A percentile compares a stretch with the other conserved stretches of the same genome.
phyloP scores from a whole-genome alignment of 805 yeast species.

The Debaryomyces tyrocola region DNA sequence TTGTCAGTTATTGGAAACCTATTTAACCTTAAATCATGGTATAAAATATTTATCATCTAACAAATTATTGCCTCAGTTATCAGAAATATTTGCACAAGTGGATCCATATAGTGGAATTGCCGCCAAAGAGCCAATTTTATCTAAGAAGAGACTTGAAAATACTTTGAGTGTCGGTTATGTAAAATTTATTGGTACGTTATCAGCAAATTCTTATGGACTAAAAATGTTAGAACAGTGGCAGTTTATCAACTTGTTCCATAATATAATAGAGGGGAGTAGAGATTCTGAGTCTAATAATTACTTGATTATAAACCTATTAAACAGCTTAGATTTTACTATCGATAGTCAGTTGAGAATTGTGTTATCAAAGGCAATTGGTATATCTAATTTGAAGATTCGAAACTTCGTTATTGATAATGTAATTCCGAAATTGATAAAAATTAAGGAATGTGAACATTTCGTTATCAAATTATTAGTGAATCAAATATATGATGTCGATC shows the following conservation, averaged over 20 bases:
- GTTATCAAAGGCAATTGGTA: conserved; percentile 61
- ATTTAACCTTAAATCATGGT: conserved; percentile 66
- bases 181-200: conserved; percentile 71
- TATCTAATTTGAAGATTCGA: conserved; percentile 53
- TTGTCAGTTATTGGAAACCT: conserved; percentile 65
- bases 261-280: conserved; percentile 55
- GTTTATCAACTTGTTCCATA: conserved; percentile 75
- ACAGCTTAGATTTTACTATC: conserved; percentile 57
- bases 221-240: conserved; percentile 78
- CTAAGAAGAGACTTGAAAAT: conserved; percentile 54
- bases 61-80: conserved; percentile 82
- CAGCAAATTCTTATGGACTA: conserved; percentile 61
- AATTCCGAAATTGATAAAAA: conserved; percentile 37
- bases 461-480: conserved; percentile 57
- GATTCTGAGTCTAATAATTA: conserved; percentile 40
- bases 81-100: conserved; percentile 83
- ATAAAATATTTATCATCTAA: conserved; percentile 63
- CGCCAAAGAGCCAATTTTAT: conserved; percentile 73
- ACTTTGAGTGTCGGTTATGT: conserved; percentile 79
- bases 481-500: conserved; percentile 67
- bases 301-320: conserved; percentile 56
- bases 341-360: conserved; percentile 70
- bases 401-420: conserved; percentile 56
- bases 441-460: conserved; percentile 42
- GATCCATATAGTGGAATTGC: conserved; percentile 77